Evolutionary conservation across 2,329 filamentous ascomycete genomes (phyloP), one percentile per base, ranked within the genome.

Genomic region (Fusarium chlamydosporum): DNA sequence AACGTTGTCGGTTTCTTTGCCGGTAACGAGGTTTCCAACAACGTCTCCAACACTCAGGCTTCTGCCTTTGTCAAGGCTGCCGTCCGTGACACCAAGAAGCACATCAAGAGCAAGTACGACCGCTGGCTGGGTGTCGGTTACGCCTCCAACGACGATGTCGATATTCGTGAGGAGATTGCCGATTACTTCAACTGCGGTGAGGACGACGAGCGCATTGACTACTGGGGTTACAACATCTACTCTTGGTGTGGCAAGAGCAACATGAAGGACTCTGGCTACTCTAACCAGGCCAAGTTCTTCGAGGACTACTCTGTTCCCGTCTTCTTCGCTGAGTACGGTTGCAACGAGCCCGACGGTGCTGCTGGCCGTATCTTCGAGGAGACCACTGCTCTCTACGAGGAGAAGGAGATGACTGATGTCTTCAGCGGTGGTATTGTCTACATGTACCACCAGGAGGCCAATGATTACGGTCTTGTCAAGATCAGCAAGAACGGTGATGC

Each of bases 171-270:
- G 70, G 85, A 93, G 75, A 89, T 98, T 76, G 92, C 93, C 72
- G 84, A 93, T 78, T 99, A 97, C 87, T 97, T 99, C 84, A 94
- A 97, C 86, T 99, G 96, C 78, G 92, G 94, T 64, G 58, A 75
- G 4, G 80, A 88, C 65, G 78, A 84, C 34, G 82, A 84, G 10
- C 76, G 91, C 65, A 97, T 98, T 71, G 96, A 99, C 82, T 98
- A 96, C 86, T 99, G 94, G 92, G 96, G 96, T 62, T 98, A 98
- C 91, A 99, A 99, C 86, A 97, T 98, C 83, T 99, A 99, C 87
- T 97, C 94, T 54, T 99, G 96, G 96, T 99, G 96, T 79, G 96
- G 95, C 73, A 80, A 94, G 73, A 97, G 92, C 76, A 88, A 84
- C 75, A 96, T 91, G 83, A 77, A 84, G 35, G 77, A 85, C 62